Evolutionary conservation across 2,329 filamentous ascomycete genomes (phyloP).

Genomic region (Colletotrichum tanaceti): DNA sequence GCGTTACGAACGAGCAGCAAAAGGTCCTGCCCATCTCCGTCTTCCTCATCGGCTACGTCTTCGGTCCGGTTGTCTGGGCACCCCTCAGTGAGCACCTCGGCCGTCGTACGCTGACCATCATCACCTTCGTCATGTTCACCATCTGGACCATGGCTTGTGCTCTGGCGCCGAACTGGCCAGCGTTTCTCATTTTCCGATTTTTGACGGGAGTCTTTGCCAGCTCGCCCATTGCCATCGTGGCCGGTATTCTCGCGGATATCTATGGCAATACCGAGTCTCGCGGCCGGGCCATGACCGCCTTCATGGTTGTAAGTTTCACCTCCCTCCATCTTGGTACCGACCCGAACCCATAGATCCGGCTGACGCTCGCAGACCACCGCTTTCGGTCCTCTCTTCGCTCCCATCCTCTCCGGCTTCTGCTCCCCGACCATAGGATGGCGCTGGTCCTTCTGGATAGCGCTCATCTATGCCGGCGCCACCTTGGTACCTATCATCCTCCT

Average conservation of each 20-base stretch:
- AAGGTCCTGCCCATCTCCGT: constrained; percentile 69
- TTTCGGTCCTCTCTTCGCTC: constrained; percentile 74
- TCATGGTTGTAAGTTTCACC: constrained; percentile 66
- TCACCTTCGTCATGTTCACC: constrained; percentile 61
- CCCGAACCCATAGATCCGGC: neutral
- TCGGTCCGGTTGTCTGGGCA: constrained; percentile 71
- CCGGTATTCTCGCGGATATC: constrained; percentile 74
- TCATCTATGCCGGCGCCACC: constrained; percentile 74
- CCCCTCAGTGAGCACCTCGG: constrained; percentile 75
- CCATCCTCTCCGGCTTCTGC: constrained; percentile 73
- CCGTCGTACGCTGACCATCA: constrained; percentile 59
- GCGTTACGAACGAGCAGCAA: constrained; percentile 60
- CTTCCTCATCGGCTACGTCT: constrained; percentile 73
- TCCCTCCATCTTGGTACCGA: neutral
- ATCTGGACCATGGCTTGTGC: constrained; percentile 68
- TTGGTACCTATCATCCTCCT: constrained; percentile 72
- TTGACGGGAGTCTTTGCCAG: constrained; percentile 65
- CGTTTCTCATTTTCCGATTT: constrained; percentile 67
- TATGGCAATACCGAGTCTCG: constrained; percentile 67
- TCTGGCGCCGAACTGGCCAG: constrained; percentile 63
- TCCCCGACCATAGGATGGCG: constrained; percentile 71
- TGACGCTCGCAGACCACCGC: constrained; percentile 62
- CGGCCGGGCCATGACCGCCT: constrained; percentile 71
- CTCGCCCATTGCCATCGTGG: constrained; percentile 71
- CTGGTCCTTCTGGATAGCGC: constrained; percentile 77